Base-by-base conservation (phyloP, 202 grass and related monocot species). In the Schoenoplectus triqueter region DNA sequence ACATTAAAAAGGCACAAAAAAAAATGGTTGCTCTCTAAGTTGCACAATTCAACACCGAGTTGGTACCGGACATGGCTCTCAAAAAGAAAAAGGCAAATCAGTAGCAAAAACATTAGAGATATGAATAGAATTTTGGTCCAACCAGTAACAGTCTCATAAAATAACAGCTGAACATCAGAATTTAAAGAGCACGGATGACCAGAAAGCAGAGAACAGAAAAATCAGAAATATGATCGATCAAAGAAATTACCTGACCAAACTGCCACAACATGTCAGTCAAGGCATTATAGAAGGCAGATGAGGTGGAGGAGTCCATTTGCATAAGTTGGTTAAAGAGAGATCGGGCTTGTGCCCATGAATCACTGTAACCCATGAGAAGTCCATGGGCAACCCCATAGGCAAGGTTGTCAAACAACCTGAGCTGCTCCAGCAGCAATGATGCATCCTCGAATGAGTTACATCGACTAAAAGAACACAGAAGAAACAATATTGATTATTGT, bases 181-280 rank as follows among this genome's bases (percentile, higher is more conserved):
- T 55, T 56, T 10, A 76, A 2, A 14, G 3, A 21, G 44, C 46
- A 50, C 17, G 15, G 17, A 15, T 73, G 4, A 50, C 47, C 45
- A 49, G 46, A 72, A 49, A 72, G 2, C 42, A 49, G 44, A 72
- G 69, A 21, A 39, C 1, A 75, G 0, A 75, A 55, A 19, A 75
- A 75, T 10, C 9, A 31, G 49, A 45, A 45, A 69, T 21, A 75
- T 13, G 49, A 55, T 75, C 6, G n/a, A 64, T 31, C 64, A 10
- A 46, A 50, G 6, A n/a, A 54, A 69, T 15, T 90, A 98, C 96
- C 96, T 98, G 96, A 57, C 96, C 96, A 91, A 98, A 95, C 91
- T 98, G 96, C 96, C 96, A 98, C 74, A 98, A 83, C 87, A 98
- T 90, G 85, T 98, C 96, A 80, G 93, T 98, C 21, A 98, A 88